Evolutionary conservation across 179 eudicot species (phyloP).

Genomic region (Beta macrorhiza): DNA sequence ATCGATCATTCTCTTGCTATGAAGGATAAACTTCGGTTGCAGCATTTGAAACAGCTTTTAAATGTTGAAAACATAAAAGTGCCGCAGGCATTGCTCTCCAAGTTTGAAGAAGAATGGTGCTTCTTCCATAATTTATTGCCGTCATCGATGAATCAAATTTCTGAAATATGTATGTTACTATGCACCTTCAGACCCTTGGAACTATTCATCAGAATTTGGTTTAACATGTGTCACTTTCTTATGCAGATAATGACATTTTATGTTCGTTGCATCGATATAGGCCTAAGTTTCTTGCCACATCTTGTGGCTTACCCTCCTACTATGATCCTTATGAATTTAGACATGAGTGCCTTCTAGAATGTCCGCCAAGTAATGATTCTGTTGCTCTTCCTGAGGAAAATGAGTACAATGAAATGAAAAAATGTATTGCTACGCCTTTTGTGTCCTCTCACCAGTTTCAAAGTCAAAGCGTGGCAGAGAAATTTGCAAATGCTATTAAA

Average conservation of each 20-base stretch:
- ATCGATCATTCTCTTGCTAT: conserved; percentile 10
- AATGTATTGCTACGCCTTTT: conserved; percentile 66
- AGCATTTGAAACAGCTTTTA: conserved; percentile 46
- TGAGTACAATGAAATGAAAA: conserved; percentile 38
- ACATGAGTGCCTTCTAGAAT: conserved; percentile 51
- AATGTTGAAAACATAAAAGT: conserved; percentile 35
- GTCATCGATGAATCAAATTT: conserved; percentile 66
- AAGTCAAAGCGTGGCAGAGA: conserved; percentile 51
- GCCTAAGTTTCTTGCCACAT: conserved; percentile 56
- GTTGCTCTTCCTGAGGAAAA: conserved; percentile 37
- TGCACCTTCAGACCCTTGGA: not conserved
- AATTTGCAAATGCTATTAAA: conserved; percentile 55
- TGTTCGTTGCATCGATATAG: conserved; percentile 69
- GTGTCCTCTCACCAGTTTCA: conserved; percentile 50
- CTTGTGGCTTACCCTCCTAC: conserved; percentile 55
- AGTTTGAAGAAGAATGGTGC: conserved; percentile 89
- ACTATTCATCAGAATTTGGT: not conserved
- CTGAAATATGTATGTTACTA: conserved; percentile 62
- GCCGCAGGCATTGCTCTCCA: conserved; percentile 26
- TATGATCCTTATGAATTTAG: conserved; percentile 57
- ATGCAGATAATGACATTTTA: conserved; percentile 77
- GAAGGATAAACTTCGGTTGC: conserved; percentile 73
- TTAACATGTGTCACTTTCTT: conserved; percentile 10
- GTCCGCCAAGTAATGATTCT: conserved; percentile 37
- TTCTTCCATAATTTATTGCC: conserved; percentile 66